Base-by-base conservation (phyloP, 1,284 basidiomycete genomes). In the Rhodotorula sp. region DNA sequence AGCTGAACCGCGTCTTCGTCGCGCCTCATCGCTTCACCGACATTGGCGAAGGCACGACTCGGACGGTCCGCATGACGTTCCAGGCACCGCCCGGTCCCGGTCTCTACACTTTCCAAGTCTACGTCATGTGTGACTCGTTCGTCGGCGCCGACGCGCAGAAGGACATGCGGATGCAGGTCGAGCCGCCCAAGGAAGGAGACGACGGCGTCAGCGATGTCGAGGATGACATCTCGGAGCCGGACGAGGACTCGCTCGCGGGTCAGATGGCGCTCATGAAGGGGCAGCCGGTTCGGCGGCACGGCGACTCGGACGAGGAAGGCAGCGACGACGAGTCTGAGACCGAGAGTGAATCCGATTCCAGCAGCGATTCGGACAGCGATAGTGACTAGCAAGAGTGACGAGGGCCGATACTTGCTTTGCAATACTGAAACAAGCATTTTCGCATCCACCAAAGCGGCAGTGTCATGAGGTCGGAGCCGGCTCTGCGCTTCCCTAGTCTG, bases 261-360 rank as follows among this genome's bases (percentile, higher is more conserved):
- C 97, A 99, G 84, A 97, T 99, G 94, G 95, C 95, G 4, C 87
- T 90, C 62, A 95, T 99, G 93, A 89, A 92, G 65, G 97, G 97
- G 8, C 91, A 89, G 21, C 81, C 87, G 52, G 94, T 98, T 67
- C 95, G 94, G 85, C 67, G 74, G 26, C 62, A 84, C 34, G 84
- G 84, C 60, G 82, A 81, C 56, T 83, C 84, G 18, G 85, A 85
- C 43, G 85, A 85, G 19, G 81, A 82, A 45, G 83, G 83, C 61
- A 85, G 84, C 49, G 64, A 68, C 18, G 70, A 70, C 31, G 69
- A 66, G n/a, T 43, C 49, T 7, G 69, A 66, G 23, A 59, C 62
- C 2, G 61, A 63, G 16, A 58, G 62, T 43, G 70, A 71, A 16
- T 56, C 55, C 5, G 61, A 63, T 19, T 60, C 61, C 26, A 83